Evolutionary conservation across 495 filamentous ascomycete genomes (phyloP).

Genomic region (Cairneyella variabilis): DNA sequence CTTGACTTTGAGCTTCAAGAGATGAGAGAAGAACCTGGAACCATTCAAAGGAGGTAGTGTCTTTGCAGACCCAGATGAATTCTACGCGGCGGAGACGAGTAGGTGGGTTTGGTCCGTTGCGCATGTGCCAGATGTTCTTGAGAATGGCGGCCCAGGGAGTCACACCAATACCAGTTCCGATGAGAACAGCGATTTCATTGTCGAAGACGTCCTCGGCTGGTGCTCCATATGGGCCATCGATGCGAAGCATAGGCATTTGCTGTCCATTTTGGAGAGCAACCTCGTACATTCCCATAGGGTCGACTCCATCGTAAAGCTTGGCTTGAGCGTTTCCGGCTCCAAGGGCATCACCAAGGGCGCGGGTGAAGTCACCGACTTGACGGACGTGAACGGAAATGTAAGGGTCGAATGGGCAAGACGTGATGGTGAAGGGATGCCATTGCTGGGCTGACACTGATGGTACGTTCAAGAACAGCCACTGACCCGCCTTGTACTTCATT

Average conservation of each 20-base stretch:
- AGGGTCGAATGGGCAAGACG: slow-evolving; percentile 91
- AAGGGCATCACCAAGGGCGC: slow-evolving; percentile 81
- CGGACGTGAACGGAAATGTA: slow-evolving; percentile 93
- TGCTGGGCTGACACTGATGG: slow-evolving; percentile 82
- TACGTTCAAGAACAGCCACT: slow-evolving; percentile 95
- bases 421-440: slow-evolving; percentile 99
- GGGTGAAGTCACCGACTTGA: slow-evolving; percentile 95
- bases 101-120: slow-evolving; percentile 79
- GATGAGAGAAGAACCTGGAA: slow-evolving; percentile 91
- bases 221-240: slow-evolving; percentile 95
- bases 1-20: slow-evolving; percentile 80
- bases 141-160: slow-evolving; percentile 97
- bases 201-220: slow-evolving; percentile 97
- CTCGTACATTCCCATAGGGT: slow-evolving; percentile 96
- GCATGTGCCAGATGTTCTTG: slow-evolving; percentile 98
- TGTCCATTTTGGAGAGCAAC: slow-evolving; percentile 92
- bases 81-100: slow-evolving; percentile 89
- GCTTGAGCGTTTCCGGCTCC: slow-evolving; percentile 82
- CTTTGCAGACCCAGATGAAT: slow-evolving; percentile 99
- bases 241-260: slow-evolving; percentile 79
- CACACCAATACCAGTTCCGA: slow-evolving; percentile 96
- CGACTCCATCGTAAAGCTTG: slow-evolving; percentile 82
- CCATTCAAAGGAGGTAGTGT: slow-evolving; percentile 96
- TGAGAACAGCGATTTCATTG: slow-evolving; percentile 95
- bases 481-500: slow-evolving; percentile 97